Evolutionary conservation across 371 early-diverging fungal species (phyloP), one percentile per base, ranked within the genome.

Genomic region (Rhizopus sp.): DNA sequence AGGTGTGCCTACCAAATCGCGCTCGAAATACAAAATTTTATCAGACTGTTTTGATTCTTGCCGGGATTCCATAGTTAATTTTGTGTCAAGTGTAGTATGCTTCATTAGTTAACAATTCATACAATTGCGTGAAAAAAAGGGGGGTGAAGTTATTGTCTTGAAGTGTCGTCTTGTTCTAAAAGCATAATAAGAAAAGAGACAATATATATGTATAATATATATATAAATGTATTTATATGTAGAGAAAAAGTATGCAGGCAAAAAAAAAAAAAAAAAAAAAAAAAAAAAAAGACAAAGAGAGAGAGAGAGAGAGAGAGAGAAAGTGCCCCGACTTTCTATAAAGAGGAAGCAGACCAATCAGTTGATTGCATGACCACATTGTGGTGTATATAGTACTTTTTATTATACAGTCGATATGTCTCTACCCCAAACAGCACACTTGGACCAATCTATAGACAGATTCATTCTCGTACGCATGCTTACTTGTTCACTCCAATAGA

Each of bases 401-500:
- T 46, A 17, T 46, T 60, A 68, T 9, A 69, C 68, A n/a, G 62
- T 69, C 7, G 74, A 71, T 5, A 77, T 63, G 54, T 78, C 78
- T 61, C 78, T 57, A 5, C 78, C 78, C 60, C 66, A 74, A 4
- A 78, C 45, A 8, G 73, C 75, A 45, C 69, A 63, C 41, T 67
- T 70, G 12, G 69, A 63, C 78, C 78, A 78, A 60, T 78, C 78
- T 13, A 78, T 53, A 54, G 73, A 72, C 1, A 78, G 47, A 49
- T 78, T 78, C 65, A 75, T 53, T 33, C 78, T 57, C 12, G 75
- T 74, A 32, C 78, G 69, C 62, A 66, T 62, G 44, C 75, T 75
- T 32, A 78, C 79, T 63, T 86, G 84, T 58, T 88, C 86, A 39
- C 79, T 80, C 71, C 84, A 84, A 42, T 86, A 88, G 7, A 86